A percentile compares a stretch with the other conserved stretches of the same genome.
Evolutionary conservation across 495 filamentous ascomycete genomes (phyloP).

Genomic region (Parathielavia appendiculata): DNA sequence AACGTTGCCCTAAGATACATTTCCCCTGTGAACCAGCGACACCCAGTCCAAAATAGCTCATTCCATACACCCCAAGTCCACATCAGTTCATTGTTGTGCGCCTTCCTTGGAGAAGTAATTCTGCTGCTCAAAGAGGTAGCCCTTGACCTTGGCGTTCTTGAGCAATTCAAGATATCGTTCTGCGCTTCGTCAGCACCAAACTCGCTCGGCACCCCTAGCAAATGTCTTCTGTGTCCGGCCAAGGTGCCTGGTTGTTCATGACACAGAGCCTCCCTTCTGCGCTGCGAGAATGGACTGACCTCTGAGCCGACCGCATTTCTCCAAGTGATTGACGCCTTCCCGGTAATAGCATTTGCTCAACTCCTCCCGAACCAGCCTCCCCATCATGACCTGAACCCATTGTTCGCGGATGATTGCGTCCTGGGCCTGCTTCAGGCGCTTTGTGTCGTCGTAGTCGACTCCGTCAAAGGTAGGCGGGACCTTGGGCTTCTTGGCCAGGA

Average conservation of each 20-base stretch:
- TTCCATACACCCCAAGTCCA: neutral
- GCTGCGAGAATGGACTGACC: constrained; percentile 53
- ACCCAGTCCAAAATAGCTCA: neutral
- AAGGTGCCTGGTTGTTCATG: neutral
- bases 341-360: constrained; percentile 90
- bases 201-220: neutral
- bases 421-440: constrained; percentile 83
- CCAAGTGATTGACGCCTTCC: constrained; percentile 94
- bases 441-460: constrained; percentile 93
- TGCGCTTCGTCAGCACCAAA: constrained; percentile 33
- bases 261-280: neutral
- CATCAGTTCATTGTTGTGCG: constrained; percentile 19
- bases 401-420: constrained; percentile 93
- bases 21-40: neutral
- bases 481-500: constrained; percentile 90
- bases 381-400: constrained; percentile 98
- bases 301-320: constrained; percentile 90
- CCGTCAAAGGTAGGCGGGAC: constrained; percentile 94
- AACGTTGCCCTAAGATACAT: neutral
- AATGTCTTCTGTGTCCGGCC: neutral
- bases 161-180: constrained; percentile 92
- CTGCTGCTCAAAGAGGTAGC: constrained; percentile 88
- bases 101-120: constrained; percentile 62
- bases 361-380: constrained; percentile 85
- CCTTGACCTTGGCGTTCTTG: constrained; percentile 75